These are phyloP conservation scores for Cicer chorassanicum DNA, from an alignment of 306 rosid species.

Conservation along the genomic window DNA sequence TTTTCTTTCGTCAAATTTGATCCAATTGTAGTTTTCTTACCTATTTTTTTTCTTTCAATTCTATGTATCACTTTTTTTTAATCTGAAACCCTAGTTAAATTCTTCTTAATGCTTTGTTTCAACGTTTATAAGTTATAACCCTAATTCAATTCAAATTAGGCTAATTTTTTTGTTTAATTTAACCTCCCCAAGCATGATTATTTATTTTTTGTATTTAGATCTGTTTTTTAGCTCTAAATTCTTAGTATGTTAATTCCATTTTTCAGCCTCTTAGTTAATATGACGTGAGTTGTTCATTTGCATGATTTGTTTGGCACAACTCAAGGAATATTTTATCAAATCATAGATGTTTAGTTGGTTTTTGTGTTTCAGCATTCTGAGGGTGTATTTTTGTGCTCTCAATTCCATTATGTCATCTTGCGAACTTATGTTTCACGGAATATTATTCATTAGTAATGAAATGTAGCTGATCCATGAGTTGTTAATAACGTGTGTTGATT, in stretches of 20 bases:
- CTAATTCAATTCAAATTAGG: not conserved
- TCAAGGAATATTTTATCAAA: not conserved
- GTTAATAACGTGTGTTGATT: slow-evolving; percentile 11
- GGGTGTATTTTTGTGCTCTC: slow-evolving; percentile 12
- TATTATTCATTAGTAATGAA: not conserved
- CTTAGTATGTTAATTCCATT: not conserved
- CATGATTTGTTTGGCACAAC: slow-evolving; percentile 3
- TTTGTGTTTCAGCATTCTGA: not conserved
- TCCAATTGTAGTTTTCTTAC: not conserved
- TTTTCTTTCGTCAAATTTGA: not conserved
- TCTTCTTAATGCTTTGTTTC: not conserved
- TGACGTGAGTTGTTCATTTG: not conserved
- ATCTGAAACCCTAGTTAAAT: not conserved
- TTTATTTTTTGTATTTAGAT: not conserved
- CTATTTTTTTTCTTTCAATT: slow-evolving; percentile 23
- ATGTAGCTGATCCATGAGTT: not conserved
- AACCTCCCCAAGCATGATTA: not conserved
- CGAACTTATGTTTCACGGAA: not conserved
- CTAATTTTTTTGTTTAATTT: not conserved
- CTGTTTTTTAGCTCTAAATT: not conserved
- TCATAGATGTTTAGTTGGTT: not conserved
- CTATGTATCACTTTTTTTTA: not conserved
- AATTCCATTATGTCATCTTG: slow-evolving; percentile 6
- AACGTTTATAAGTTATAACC: not conserved
- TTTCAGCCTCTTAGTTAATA: not conserved